A percentile compares a stretch with the other conserved stretches of the same genome.
Evolutionary conservation across 2,329 filamentous ascomycete genomes (phyloP).

Genomic region (Mollisiaceae sp.): DNA sequence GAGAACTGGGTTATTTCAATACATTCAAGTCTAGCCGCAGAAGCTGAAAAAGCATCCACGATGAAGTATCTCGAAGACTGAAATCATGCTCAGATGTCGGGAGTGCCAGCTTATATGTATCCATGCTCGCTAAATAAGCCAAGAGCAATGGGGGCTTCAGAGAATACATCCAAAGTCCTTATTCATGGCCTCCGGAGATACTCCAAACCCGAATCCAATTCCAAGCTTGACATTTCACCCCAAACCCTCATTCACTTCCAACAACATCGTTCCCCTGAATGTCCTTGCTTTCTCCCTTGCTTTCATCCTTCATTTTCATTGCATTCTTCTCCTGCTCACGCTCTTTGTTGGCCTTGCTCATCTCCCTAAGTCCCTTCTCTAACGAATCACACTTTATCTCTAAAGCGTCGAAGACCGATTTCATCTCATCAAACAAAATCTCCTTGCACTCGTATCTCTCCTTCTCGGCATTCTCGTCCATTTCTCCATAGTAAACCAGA

Average conservation of each 20-base stretch:
- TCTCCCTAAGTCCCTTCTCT: not conserved
- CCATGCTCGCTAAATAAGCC: too few relatives aligned
- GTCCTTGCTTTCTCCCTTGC: not conserved
- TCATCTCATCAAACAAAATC: not conserved
- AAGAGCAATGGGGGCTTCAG: too few relatives aligned
- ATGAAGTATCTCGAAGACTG: too few relatives aligned
- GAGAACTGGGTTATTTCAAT: too few relatives aligned
- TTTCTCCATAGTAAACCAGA: not conserved
- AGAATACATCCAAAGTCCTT: not conserved
- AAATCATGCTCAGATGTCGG: too few relatives aligned
- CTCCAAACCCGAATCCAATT: not conserved
- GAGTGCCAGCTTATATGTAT: too few relatives aligned
- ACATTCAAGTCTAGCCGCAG: too few relatives aligned
- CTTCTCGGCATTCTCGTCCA: not conserved
- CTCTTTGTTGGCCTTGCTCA: not conserved
- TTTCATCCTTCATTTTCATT: not conserved
- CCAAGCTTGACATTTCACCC: not conserved
- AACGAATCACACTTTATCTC: not conserved
- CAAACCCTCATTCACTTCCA: not conserved
- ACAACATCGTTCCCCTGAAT: not conserved
- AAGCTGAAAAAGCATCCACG: too few relatives aligned
- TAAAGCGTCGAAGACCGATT: not conserved
- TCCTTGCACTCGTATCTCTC: not conserved
- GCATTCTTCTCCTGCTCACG: not conserved
- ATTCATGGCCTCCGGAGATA: not conserved